Percentiles rank a stretch among this genome's conserved stretches.
Evolutionary conservation across 1,139 yeast genomes (phyloP).

Genomic region (Geotrichum carabidarum): DNA sequence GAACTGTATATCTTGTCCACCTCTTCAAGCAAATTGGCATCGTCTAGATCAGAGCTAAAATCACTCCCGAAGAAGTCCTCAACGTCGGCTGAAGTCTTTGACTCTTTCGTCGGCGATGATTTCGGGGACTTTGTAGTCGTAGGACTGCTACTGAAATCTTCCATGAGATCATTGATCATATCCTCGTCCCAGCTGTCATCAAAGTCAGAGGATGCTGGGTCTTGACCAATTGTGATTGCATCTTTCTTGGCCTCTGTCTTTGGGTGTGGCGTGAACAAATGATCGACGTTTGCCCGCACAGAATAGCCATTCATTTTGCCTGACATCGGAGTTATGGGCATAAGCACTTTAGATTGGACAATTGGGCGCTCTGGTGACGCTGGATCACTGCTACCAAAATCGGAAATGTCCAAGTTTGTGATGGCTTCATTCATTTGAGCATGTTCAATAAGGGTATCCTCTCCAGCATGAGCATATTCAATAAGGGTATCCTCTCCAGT

Average conservation of each 20-base stretch:
- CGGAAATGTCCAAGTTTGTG: not conserved
- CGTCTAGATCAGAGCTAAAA: not conserved
- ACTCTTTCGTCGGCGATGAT: not conserved
- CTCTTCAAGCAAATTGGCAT: not conserved
- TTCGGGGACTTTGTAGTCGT: not conserved
- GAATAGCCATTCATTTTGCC: not conserved
- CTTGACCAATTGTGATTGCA: not conserved
- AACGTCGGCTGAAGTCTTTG: not conserved
- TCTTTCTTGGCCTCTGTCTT: not conserved
- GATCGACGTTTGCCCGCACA: not conserved
- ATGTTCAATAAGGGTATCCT: not conserved
- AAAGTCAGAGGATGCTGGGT: not conserved
- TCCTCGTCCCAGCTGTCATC: conserved; percentile 1
- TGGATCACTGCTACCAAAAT: not conserved
- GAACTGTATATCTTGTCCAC: not conserved
- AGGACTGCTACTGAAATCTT: not conserved
- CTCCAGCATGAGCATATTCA: not conserved
- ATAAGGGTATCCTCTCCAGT: too few species aligned
- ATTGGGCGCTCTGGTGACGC: not conserved
- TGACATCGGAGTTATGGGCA: conserved; percentile 2
- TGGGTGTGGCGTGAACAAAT: conserved; percentile 1
- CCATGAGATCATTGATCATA: not conserved
- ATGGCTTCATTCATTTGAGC: not conserved
- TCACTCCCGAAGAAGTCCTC: not conserved
- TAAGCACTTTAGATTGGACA: not conserved